Percentiles rank a stretch among this genome's conserved stretches.
Evolutionary conservation across 805 yeast genomes (phyloP).

Genomic region (Priceomyces medius): DNA sequence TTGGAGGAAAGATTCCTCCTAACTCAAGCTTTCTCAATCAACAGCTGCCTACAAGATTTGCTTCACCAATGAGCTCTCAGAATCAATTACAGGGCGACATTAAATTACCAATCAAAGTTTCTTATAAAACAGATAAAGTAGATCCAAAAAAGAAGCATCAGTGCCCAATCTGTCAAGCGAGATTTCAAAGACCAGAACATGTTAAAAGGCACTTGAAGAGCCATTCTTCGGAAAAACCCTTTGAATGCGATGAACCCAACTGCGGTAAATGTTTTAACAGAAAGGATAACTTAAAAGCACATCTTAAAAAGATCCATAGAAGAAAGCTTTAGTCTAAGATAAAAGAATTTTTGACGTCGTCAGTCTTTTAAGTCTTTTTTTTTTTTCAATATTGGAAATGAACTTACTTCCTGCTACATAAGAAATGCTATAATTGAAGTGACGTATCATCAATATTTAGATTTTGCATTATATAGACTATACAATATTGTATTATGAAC

Average conservation of each 20-base stretch:
- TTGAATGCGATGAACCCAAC: constrained; percentile 48
- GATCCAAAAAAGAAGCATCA: constrained; percentile 57
- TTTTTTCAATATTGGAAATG: too few species aligned
- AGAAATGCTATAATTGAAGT: too few species aligned
- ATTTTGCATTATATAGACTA: constrained; percentile 1
- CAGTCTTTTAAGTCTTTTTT: too few species aligned
- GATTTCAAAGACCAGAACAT: constrained; percentile 71
- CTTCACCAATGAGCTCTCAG: constrained; percentile 8
- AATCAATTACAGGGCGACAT: constrained; percentile 14
- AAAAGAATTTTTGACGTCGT: too few species aligned
- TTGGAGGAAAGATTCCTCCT: constrained; percentile 26
- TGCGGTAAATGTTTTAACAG: constrained; percentile 59
- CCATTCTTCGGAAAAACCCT: constrained; percentile 59
- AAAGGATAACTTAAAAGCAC: constrained; percentile 60
- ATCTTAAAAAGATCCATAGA: constrained; percentile 59
- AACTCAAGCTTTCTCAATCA: constrained; percentile 26
- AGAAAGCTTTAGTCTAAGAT: constrained; percentile 10
- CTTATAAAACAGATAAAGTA: constrained; percentile 31
- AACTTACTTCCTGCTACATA: too few species aligned
- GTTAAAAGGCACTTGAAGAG: constrained; percentile 63
- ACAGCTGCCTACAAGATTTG: constrained; percentile 5
- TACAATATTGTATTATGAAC: too few species aligned
- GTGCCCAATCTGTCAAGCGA: constrained; percentile 62
- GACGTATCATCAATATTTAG: not conserved
- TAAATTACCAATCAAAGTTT: constrained; percentile 20